Base-by-base conservation (phyloP, 2,329 filamentous ascomycete species). In the Conoideocrella luteorostrata region DNA sequence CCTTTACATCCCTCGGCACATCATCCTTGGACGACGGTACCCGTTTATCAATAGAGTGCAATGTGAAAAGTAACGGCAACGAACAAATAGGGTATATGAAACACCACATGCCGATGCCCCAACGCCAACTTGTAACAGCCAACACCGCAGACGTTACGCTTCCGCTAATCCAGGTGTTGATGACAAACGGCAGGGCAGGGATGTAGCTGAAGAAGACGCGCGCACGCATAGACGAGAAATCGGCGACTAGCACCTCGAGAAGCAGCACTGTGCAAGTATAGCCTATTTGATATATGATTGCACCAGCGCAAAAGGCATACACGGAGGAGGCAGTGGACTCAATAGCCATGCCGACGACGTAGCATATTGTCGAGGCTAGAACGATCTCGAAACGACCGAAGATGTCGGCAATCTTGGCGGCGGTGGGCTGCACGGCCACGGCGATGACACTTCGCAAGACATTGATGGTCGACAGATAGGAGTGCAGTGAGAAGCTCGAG, bases 111-210 rank as follows among this genome's bases (percentile, higher is more conserved):
- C 78, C 79, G 20, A 80, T 69, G 12, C 79, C 80, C 77, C 78
- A 82, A 46, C 70, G 62, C 80, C 80, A 84, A 2, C 65, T 71
- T 0, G 74, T 75, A 2, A 55, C 56, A 0, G 45, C 52, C 17
- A 82, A 54, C 1, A 82, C 74, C 0, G 73, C 67, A 0, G 59
- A 55, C 0, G 75, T 71, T 39, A 84, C 62, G 48, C 77, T 71
- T 17, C 79, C 80, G 47, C 75, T 76, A 12, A 82, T 69, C 79
- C 79, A 84, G 0, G 78, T 78, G 53, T 82, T 83, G 57, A 79
- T 66, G 35, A 82, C 55, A 52, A 79, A 81, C 0, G 78, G 78
- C 3, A 72, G 56, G 0, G 75, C 74, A 0, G 78, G 78, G n/a
- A 84, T 64, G 43, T 79, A 82, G 17, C 75, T 79, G 64, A 80